phyloP scores from a whole-genome alignment of 257 asterid genomes.

The Ajuga chamaepitys region DNA sequence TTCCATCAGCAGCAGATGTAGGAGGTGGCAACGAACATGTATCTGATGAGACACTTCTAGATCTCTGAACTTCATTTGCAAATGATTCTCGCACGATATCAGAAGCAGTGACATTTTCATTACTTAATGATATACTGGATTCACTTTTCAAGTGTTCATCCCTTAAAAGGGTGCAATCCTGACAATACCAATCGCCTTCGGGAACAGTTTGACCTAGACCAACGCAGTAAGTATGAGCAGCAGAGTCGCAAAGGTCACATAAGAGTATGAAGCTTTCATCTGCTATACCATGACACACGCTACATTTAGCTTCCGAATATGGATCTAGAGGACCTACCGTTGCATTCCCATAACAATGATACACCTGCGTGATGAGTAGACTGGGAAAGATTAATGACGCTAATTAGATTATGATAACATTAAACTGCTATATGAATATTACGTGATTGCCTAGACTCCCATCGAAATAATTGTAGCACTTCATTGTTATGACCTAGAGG shows the following conservation, averaged over 20 bases:
- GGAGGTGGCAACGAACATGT: slow-evolving; percentile 4
- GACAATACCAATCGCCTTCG: slow-evolving; percentile 84
- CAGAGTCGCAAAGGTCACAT: slow-evolving; percentile 74
- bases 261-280: slow-evolving; percentile 55
- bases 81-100: slow-evolving; percentile 42
- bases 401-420: not conserved
- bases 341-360: slow-evolving; percentile 41
- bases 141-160: slow-evolving; percentile 44
- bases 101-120: slow-evolving; percentile 24
- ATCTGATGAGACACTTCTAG: slow-evolving; percentile 19
- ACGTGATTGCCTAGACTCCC: not conserved
- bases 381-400: not conserved
- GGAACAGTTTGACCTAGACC: slow-evolving; percentile 66
- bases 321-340: slow-evolving; percentile 38
- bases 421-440: not conserved
- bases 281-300: slow-evolving; percentile 33
- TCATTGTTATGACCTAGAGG: too few relatives aligned
- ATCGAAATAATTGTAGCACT: not conserved
- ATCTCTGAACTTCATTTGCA: slow-evolving; percentile 13
- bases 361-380: slow-evolving; percentile 33
- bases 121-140: slow-evolving; percentile 5
- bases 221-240: slow-evolving; percentile 64
- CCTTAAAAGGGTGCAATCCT: slow-evolving; percentile 54
- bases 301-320: slow-evolving; percentile 42
- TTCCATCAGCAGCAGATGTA: slow-evolving; percentile 11